Evolutionary conservation across 2,329 filamentous ascomycete species (phyloP).

Genomic region (Aspergillus pseudoglaucus): DNA sequence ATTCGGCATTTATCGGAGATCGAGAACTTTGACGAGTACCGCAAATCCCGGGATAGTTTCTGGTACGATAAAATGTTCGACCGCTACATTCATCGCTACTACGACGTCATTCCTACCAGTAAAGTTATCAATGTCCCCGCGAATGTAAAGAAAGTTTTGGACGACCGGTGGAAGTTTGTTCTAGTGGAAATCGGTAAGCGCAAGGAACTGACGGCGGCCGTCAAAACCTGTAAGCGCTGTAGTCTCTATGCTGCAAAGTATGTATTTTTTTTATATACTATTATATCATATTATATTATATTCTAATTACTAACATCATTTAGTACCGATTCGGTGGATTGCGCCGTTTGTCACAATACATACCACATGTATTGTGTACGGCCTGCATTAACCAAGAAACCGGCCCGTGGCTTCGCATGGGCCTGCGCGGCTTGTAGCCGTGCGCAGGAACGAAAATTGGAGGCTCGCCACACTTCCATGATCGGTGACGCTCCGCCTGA

Average conservation of each 20-base stretch:
- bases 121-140: constrained; percentile 94
- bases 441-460: constrained; percentile 86
- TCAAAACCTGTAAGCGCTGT: constrained; percentile 94
- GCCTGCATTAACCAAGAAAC: constrained; percentile 88
- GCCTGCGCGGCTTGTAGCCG: constrained; percentile 93
- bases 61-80: constrained; percentile 98
- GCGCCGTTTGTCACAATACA: constrained; percentile 86
- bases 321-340: constrained; percentile 92
- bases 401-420: constrained; percentile 95
- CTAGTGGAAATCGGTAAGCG: constrained; percentile 87
- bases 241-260: constrained; percentile 85
- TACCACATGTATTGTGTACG: constrained; percentile 99
- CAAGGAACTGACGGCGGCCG: constrained; percentile 91
- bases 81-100: constrained; percentile 95
- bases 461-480: constrained; percentile 79
- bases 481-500: constrained; percentile 50
- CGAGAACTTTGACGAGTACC: constrained; percentile 71
- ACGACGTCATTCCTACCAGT: constrained; percentile 88
- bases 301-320: background rate
- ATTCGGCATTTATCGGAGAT: constrained; percentile 88
- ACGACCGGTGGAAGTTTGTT: constrained; percentile 95
- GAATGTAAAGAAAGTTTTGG: constrained; percentile 89
- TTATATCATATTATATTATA: background rate
- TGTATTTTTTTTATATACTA: too few relatives aligned
- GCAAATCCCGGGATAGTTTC: constrained; percentile 78